Percentiles rank a stretch among this genome's conserved stretches.
phyloP scores from a whole-genome alignment of 768 basidiomycete species.

The Tulasnella sp. region DNA sequence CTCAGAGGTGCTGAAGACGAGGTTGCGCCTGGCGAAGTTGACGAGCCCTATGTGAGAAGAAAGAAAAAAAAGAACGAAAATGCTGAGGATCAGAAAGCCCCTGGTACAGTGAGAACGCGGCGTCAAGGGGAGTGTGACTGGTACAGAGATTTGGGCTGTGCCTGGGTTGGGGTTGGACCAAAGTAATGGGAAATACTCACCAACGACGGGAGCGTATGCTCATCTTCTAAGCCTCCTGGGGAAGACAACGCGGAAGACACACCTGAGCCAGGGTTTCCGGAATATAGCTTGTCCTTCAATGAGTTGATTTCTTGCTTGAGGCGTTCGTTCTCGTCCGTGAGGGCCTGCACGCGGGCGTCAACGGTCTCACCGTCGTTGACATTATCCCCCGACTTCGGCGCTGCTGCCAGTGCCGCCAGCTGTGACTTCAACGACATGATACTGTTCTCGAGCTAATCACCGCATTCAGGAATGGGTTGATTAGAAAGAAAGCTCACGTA shows the following conservation, averaged over 20 bases:
- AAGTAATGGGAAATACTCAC: no score
- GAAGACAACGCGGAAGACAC: conserved; percentile 47
- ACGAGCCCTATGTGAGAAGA: no score
- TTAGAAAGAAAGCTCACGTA: no score
- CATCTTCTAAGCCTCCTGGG: background rate
- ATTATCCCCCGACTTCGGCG: conserved; percentile 62
- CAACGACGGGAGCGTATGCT: background rate
- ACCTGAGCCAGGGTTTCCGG: conserved; percentile 43
- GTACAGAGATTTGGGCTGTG: no score
- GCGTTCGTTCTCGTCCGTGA: conserved; percentile 67
- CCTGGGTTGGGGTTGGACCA: no score
- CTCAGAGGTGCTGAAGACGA: no score
- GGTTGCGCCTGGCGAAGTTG: no score
- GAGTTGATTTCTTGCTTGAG: conserved; percentile 53
- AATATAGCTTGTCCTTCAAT: conserved; percentile 33
- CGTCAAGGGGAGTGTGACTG: no score
- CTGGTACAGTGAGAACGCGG: no score
- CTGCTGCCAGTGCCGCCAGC: conserved; percentile 45
- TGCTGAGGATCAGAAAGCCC: conserved; percentile 59
- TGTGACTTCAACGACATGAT: conserved; percentile 62
- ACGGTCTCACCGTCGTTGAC: conserved; percentile 16
- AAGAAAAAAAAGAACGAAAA: conserved; percentile 32
- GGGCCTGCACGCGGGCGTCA: conserved; percentile 31
- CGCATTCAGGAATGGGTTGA: conserved; percentile 1
- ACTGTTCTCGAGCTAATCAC: conserved; percentile 61